phyloP scores from a whole-genome alignment of 768 basidiomycete genomes.

The Pleurotus giganteus region DNA sequence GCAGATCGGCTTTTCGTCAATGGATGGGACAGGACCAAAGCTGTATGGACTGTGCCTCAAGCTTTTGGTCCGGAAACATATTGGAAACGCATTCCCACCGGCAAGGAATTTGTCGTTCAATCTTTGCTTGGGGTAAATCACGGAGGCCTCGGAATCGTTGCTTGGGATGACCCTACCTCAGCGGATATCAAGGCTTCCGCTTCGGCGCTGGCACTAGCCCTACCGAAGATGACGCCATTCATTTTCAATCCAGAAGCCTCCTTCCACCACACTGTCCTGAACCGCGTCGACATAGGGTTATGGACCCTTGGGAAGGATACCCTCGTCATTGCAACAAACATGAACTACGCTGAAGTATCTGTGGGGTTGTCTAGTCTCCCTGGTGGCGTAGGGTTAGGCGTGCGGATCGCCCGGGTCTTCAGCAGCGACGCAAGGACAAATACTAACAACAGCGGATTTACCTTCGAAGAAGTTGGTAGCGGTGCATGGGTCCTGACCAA shows the following conservation, averaged over 20 bases:
- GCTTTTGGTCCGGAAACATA: constrained; percentile 64
- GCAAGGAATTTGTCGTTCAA: constrained; percentile 67
- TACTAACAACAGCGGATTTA: constrained; percentile 13
- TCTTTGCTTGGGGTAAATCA: constrained; percentile 69
- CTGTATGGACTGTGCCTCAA: constrained; percentile 81
- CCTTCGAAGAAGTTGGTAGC: constrained; percentile 12
- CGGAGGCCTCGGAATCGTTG: constrained; percentile 58
- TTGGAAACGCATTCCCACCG: constrained; percentile 66
- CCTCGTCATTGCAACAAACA: constrained; percentile 52
- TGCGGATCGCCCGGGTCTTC: constrained; percentile 18
- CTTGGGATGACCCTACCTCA: constrained; percentile 55
- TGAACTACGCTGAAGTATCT: constrained; percentile 35
- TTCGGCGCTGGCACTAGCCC: constrained; percentile 44
- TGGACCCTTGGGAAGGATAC: constrained; percentile 43
- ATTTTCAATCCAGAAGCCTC: constrained; percentile 40
- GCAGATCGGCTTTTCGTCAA: constrained; percentile 53
- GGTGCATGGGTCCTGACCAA: constrained; percentile 9
- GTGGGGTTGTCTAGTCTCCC: constrained; percentile 28
- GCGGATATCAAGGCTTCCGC: constrained; percentile 51
- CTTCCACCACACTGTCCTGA: constrained; percentile 37
- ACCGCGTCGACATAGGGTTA: constrained; percentile 46
- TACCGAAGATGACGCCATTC: constrained; percentile 44
- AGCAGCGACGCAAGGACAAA: constrained; percentile 20
- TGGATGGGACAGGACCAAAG: constrained; percentile 67
- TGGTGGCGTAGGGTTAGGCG: background rate